phyloP scores from a whole-genome alignment of 2,329 filamentous ascomycete species.

The Thelonectria olida region DNA sequence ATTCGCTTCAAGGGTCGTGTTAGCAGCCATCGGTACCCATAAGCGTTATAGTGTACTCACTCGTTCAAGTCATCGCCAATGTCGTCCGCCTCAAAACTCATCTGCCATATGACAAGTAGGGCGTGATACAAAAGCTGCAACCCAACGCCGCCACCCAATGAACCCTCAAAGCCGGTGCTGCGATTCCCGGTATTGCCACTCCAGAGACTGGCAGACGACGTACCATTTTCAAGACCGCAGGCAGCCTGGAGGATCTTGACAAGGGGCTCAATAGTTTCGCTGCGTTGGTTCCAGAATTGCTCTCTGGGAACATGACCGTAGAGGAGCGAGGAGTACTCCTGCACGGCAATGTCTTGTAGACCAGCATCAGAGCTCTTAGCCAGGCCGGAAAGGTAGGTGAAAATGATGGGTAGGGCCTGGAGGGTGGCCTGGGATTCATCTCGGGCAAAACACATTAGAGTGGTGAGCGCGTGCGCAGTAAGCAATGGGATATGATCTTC shows the following conservation, averaged over 20 bases:
- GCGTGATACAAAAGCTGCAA: conserved; percentile 95
- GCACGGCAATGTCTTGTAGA: conserved; percentile 94
- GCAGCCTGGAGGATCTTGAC: conserved; percentile 84
- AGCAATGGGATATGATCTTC: conserved; percentile 89
- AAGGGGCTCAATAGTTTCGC: conserved; percentile 84
- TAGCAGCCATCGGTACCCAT: conserved; percentile 18
- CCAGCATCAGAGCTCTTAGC: conserved; percentile 88
- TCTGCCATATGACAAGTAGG: conserved; percentile 92
- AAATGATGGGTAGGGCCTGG: conserved; percentile 81
- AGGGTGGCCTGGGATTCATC: conserved; percentile 73
- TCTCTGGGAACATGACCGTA: conserved; percentile 77
- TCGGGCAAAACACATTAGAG: conserved; percentile 75
- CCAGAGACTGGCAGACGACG: conserved; percentile 69
- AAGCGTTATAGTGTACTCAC: conserved; percentile 62
- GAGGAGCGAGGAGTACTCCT: conserved; percentile 87
- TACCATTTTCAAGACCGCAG: conserved; percentile 75
- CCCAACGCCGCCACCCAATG: conserved; percentile 82
- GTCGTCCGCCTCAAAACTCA: conserved; percentile 88
- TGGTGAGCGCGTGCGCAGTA: conserved; percentile 86
- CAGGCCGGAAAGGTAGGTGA: conserved; percentile 85
- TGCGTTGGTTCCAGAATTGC: conserved; percentile 90
- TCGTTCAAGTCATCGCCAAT: conserved; percentile 82
- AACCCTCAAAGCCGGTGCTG: conserved; percentile 69
- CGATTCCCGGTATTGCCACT: conserved; percentile 63
- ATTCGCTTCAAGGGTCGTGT: conserved; percentile 69